Base-by-base conservation (phyloP, 2,329 filamentous ascomycete genomes). In the Ophiostoma populinum region DNA sequence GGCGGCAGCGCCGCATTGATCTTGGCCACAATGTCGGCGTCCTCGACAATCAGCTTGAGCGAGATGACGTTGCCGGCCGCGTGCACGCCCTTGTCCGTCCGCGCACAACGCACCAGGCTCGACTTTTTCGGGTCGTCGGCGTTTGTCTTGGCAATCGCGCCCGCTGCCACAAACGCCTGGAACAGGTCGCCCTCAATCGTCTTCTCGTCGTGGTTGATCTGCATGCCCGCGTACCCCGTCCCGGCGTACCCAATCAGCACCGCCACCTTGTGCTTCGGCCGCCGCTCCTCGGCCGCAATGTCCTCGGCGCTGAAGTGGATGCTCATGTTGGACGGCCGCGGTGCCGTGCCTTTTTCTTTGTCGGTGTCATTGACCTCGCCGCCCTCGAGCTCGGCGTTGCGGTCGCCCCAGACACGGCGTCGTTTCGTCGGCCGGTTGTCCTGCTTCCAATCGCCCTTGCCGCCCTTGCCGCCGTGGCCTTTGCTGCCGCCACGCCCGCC, bases 141-240 rank as follows among this genome's bases (percentile, higher is more conserved):
- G 51, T 98, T 98, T 42, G 83, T 83, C 56, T 95, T 95, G 32
- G 86, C 92, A 42, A 98, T 93, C 25, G 90, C 86, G 13, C 86
- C 81, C 3, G 90, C 86, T 3, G 75, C 73, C 42, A 98, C 79
- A 47, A 98, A 87, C 3, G 90, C 90, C 21, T 74, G 71, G 59
- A 98, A 98, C 3, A 98, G 63, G 47, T 98, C 90, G 28, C 87
- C 81, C 59, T 98, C 90, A 43, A 98, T 95, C 0, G 87, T 98
- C 59, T 85, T 86, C 51, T 93, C 75, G 43, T 74, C 59, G 47
- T 65, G 65, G 53, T 77, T 75, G 51, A 98, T 80, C 59, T 98
- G 90, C 76, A 98, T 92, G 49, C 90, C 90, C 58, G 83, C 86
- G 63, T 98, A 98, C 12, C 90, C 90, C 8, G 83, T 93, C 33